Conservation (phyloP, 495 filamentous ascomycete species). For the Xylaria bambusicola region DNA sequence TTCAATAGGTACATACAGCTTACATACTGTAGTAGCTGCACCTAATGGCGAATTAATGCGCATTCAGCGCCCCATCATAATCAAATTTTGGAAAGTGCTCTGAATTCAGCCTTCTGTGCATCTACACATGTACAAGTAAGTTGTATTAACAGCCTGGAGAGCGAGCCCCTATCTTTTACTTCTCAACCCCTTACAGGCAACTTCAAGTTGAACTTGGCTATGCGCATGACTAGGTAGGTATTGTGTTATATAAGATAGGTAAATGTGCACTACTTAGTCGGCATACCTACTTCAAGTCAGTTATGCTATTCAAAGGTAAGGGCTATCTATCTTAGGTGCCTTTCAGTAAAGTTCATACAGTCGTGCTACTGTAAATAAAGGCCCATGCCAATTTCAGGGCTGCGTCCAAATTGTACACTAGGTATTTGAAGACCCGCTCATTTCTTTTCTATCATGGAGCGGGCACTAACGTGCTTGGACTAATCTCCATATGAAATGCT, state of each 20-base stretch:
- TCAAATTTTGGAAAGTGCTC: background rate
- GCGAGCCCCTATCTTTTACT: too few relatives aligned
- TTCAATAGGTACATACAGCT: background rate
- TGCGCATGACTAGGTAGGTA: too few relatives aligned
- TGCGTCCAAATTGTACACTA: background rate
- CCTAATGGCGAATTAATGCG: background rate
- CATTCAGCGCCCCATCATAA: background rate
- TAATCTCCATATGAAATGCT: background rate
- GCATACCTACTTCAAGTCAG: too few relatives aligned
- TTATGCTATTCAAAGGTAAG: too few relatives aligned
- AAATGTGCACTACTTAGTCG: too few relatives aligned
- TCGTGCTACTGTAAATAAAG: background rate
- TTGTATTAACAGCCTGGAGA: too few relatives aligned
- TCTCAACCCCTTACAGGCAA: too few relatives aligned
- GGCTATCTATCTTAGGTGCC: too few relatives aligned
- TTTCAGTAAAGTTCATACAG: background rate
- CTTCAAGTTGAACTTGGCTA: too few relatives aligned
- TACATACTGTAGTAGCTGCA: too few relatives aligned
- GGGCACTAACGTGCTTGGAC: constrained; percentile 6
- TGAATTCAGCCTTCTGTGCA: background rate
- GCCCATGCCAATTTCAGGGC: constrained; percentile 10
- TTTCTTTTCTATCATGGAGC: background rate
- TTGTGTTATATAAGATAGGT: too few relatives aligned
- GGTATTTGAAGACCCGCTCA: constrained; percentile 12
- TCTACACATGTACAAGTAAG: background rate